Base-by-base conservation (phyloP, 2,329 filamentous ascomycete genomes). In the Penicillium sp. region DNA sequence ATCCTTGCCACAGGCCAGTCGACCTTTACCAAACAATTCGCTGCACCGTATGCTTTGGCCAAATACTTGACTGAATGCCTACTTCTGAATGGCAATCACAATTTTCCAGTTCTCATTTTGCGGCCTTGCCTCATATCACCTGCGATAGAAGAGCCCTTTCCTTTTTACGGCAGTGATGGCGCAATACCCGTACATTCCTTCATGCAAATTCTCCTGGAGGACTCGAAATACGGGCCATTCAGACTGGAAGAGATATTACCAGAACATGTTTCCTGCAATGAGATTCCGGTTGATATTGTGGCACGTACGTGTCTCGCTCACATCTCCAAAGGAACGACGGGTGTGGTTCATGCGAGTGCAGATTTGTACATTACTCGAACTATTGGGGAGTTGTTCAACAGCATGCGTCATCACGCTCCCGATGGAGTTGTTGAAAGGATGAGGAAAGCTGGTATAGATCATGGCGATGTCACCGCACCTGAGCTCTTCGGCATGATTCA, bases 201-300 rank as follows among this genome's bases (percentile, higher is more conserved):
- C 14, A 6, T 48, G n/a, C 55, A 52, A n/a, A 11, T 53, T 5
- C 46, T 60, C 11, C 16, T 60, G 4, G 43, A 43, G 44, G 49
- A 51, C 29, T 48, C 50, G 1, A 42, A 49, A 4, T 43, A 31
- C n/a, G 40, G 55, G 6, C 38, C 40, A 5, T 29, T 55, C 6
- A 46, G 46, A 11, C 48, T 52, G 8, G 43, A 47, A 43, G 18
- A 29, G 5, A 42, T 14, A n/a, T 18, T 55, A 1, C 55, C 51
- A 14, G n/a, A 27, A 9, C 3, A 57, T 5, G 40, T 49, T 27
- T 34, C 57, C 4, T 24, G 60, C 21, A 59, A 64, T 21, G 62
- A 62, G 31, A 49, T 63, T 11, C 60, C 60, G 3, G 62, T 64
- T 18, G 62, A 64, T 18, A 50, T 58, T 13, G 59, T 61, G 3